Percentiles rank a stretch among this genome's conserved stretches.
Conservation (phyloP, 2,329 filamentous ascomycete species). For the Elsinoe ampelina region DNA sequence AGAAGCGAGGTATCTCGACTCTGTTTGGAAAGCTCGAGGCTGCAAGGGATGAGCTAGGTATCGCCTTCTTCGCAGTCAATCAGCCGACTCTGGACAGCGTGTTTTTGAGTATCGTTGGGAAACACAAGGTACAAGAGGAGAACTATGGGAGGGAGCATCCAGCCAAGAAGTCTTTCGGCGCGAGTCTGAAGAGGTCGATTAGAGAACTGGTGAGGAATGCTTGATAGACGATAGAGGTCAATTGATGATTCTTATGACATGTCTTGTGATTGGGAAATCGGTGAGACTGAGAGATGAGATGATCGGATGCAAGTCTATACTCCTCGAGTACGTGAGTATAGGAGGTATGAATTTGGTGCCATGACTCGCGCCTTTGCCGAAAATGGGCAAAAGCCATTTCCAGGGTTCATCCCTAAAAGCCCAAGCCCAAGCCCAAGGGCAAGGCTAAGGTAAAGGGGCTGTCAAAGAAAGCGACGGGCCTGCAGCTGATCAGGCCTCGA, state of each 20-base stretch:
- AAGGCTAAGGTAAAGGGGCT: constrained; percentile 10
- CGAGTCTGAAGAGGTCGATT: not conserved
- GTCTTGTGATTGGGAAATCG: not conserved
- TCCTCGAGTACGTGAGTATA: too few relatives aligned
- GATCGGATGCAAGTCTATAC: not conserved
- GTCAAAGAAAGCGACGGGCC: not conserved
- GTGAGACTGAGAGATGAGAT: not conserved
- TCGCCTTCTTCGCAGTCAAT: constrained; percentile 79
- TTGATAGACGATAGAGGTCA: not conserved
- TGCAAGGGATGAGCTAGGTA: constrained; percentile 55
- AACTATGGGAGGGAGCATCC: constrained; percentile 23
- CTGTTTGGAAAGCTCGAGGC: constrained; percentile 67
- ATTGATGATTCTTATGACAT: not conserved
- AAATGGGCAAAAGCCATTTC: not conserved
- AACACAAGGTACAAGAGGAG: constrained; percentile 72
- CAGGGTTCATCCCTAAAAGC: too few relatives aligned
- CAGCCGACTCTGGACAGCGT: constrained; percentile 86
- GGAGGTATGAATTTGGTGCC: not conserved
- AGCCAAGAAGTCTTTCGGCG: constrained; percentile 3
- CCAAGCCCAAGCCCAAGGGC: too few relatives aligned
- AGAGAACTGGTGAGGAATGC: not conserved
- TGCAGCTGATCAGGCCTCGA: not conserved
- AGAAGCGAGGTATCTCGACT: constrained; percentile 43
- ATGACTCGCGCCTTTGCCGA: not conserved
- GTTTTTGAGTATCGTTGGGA: constrained; percentile 74